Conservation (phyloP, 2,329 filamentous ascomycete species). For the Diaporthe batatas region DNA sequence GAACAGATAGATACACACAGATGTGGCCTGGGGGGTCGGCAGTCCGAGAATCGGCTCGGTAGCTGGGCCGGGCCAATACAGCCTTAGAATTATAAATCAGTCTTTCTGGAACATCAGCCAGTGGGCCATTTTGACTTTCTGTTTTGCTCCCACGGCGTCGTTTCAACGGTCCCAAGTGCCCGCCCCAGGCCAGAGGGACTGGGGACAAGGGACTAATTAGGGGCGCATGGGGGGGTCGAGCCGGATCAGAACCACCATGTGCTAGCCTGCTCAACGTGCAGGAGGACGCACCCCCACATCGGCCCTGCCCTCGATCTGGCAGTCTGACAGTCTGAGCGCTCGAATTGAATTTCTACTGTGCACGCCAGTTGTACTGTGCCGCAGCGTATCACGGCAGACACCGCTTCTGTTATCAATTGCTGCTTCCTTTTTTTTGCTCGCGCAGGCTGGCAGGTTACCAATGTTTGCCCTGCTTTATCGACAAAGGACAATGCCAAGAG, state of each 20-base stretch:
- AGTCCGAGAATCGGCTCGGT: slow-evolving; percentile 29
- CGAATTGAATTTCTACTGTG: slow-evolving; percentile 22
- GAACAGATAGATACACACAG: not conserved
- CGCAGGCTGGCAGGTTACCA: not conserved
- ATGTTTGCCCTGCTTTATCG: not conserved
- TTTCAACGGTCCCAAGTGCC: slow-evolving; percentile 21
- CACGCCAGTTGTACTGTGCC: not conserved
- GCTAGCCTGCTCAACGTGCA: slow-evolving; percentile 2
- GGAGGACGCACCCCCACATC: slow-evolving; percentile 21
- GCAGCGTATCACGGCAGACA: not conserved
- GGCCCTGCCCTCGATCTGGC: slow-evolving; percentile 10
- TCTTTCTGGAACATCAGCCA: slow-evolving; percentile 8
- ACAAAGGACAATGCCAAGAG: not conserved
- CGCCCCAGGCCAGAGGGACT: not conserved
- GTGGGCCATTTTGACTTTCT: slow-evolving; percentile 10
- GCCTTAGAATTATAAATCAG: slow-evolving; percentile 27
- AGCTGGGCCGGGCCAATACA: slow-evolving; percentile 19
- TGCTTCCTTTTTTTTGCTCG: not conserved
- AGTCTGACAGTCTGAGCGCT: not conserved
- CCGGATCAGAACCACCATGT: slow-evolving; percentile 14
- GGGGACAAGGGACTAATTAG: slow-evolving; percentile 9
- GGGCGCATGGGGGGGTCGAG: slow-evolving; percentile 17
- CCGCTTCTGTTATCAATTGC: not conserved
- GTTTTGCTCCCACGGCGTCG: slow-evolving; percentile 11
- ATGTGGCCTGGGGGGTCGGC: not conserved